phyloP scores from a whole-genome alignment of 768 basidiomycete genomes.

The Amanita rimosa region DNA sequence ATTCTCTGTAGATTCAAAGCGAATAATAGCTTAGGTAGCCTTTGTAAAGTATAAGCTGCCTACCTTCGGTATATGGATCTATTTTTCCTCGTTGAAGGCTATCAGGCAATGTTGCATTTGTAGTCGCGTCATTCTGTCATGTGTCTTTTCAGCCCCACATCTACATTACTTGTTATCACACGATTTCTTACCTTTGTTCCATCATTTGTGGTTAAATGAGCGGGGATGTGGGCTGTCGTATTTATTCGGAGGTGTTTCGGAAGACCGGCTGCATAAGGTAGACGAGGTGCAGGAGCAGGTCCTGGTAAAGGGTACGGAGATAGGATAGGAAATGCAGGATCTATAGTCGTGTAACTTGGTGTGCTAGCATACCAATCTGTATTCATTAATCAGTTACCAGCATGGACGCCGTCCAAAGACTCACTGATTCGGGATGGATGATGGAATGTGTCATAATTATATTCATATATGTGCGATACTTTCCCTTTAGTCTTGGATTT shows the following conservation, averaged over 20 bases:
- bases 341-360: constrained; percentile 1
- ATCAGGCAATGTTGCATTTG: not conserved
- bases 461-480: constrained; percentile 10
- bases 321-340: constrained; percentile 1
- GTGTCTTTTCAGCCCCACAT: not conserved
- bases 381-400: not conserved
- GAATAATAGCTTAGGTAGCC: not conserved
- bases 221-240: not conserved
- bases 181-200: not conserved
- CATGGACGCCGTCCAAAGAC: not conserved
- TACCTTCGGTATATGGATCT: constrained; percentile 5
- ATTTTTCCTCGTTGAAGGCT: not conserved
- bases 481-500: not conserved
- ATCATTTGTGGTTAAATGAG: not conserved
- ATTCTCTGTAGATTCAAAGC: not conserved
- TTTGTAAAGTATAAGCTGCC: not conserved
- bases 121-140: not conserved
- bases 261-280: not conserved
- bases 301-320: constrained; percentile 2
- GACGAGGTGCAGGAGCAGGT: not conserved
- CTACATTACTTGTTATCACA: not conserved
- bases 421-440: constrained; percentile 7
- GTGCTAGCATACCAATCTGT: constrained; percentile 2
- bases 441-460: constrained; percentile 8
- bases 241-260: not conserved